phyloP scores from a whole-genome alignment of 129 eudicot genomes.

The Daucus carota region DNA sequence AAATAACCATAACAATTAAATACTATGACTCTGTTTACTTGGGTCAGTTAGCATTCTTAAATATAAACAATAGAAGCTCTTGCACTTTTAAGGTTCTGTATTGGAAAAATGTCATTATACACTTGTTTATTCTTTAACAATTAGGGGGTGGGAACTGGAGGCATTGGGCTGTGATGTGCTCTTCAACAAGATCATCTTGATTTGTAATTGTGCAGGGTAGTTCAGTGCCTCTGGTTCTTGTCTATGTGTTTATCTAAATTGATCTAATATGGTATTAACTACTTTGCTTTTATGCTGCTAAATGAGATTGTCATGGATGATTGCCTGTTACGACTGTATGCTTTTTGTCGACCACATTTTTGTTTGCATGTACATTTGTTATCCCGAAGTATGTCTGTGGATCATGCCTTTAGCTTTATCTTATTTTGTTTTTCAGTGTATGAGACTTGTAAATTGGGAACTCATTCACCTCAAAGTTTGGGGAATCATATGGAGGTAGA shows the following conservation, averaged over 20 bases:
- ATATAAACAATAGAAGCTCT: background rate
- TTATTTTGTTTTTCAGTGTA: slow-evolving; percentile 47
- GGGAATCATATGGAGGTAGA: slow-evolving; percentile 73
- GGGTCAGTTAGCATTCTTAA: background rate
- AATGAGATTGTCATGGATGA: background rate
- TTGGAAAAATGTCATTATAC: background rate
- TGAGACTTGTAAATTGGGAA: slow-evolving; percentile 93
- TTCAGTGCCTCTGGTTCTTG: background rate
- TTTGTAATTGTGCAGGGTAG: background rate
- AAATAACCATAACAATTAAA: background rate
- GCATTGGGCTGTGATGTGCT: background rate
- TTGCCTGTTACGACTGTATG: background rate
- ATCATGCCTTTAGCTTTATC: background rate
- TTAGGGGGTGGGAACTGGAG: background rate
- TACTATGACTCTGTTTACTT: background rate
- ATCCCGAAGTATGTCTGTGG: background rate
- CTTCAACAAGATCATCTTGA: background rate
- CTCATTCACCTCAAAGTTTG: slow-evolving; percentile 76
- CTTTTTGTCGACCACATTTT: background rate
- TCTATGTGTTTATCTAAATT: background rate
- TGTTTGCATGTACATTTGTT: background rate
- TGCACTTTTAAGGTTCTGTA: background rate
- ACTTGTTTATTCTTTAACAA: background rate
- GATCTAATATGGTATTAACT: background rate
- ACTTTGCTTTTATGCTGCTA: background rate